These are phyloP conservation scores for Sarocladium kiliense DNA, from an alignment of 2,329 filamentous ascomycete genomes.

Conservation along the genomic window DNA sequence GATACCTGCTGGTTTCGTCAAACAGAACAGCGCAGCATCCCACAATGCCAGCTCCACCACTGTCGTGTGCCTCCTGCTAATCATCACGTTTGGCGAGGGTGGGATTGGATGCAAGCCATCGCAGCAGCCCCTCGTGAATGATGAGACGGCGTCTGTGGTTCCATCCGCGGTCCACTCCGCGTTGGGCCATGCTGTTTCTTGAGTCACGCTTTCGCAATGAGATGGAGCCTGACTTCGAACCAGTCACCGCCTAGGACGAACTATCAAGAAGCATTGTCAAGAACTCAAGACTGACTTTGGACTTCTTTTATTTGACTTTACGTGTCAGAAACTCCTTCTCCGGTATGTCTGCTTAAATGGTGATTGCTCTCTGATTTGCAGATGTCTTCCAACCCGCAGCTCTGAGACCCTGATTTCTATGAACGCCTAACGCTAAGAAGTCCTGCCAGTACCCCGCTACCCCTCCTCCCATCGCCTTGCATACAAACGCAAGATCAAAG, in stretches of 20 bases:
- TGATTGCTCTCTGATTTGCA: too few species aligned
- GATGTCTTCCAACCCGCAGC: background rate
- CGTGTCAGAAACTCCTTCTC: background rate
- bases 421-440: background rate
- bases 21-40: background rate
- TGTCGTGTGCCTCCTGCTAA: conserved; percentile 8
- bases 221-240: conserved; percentile 3
- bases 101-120: conserved; percentile 7
- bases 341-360: background rate
- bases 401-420: conserved; percentile 4
- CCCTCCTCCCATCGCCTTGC: conserved; percentile 22
- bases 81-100: background rate
- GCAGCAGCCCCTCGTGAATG: background rate
- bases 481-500: conserved; percentile 12
- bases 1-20: background rate
- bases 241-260: background rate
- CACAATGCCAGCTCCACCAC: background rate
- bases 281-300: background rate
- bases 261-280: background rate
- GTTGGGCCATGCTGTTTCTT: background rate
- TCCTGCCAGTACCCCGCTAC: conserved; percentile 28
- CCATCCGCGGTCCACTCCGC: conserved; percentile 1
- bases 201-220: background rate
- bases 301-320: background rate
- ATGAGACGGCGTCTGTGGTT: background rate